These are phyloP conservation scores for Solanum paucissectum DNA, from an alignment of 257 asterid species.

Conservation along the genomic window DNA sequence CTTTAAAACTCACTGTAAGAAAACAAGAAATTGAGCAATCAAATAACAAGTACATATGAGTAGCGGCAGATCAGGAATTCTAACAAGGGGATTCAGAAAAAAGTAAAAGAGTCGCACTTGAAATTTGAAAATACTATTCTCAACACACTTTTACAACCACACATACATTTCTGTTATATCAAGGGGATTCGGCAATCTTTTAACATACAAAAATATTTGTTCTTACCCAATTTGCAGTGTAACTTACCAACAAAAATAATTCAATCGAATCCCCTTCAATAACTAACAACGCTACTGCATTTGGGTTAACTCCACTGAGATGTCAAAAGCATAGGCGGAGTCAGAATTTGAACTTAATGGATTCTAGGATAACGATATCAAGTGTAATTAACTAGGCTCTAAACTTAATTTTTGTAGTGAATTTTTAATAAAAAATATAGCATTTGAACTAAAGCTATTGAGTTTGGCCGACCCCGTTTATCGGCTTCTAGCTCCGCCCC, in stretches of 20 bases:
- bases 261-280: not conserved
- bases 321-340: not conserved
- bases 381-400: not conserved
- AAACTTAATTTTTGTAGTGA: not conserved
- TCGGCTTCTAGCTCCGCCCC: not conserved
- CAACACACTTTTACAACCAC: not conserved
- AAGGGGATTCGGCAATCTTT: not conserved
- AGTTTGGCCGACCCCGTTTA: not conserved
- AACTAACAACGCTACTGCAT: not conserved
- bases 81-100: not conserved
- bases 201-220: not conserved
- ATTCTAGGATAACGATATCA: not conserved
- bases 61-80: not conserved
- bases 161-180: not conserved
- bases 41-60: not conserved
- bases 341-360: not conserved
- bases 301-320: not conserved
- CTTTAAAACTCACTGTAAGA: not conserved
- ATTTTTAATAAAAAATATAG: no score
- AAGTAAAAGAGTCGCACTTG: not conserved
- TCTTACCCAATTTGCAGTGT: no score
- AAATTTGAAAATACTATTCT: not conserved
- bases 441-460: not conserved
- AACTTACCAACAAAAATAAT: no score
- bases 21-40: not conserved